Evolutionary conservation across 2,329 filamentous ascomycete genomes (phyloP), one percentile per base, ranked within the genome.

Genomic region (Tothia fuscella): DNA sequence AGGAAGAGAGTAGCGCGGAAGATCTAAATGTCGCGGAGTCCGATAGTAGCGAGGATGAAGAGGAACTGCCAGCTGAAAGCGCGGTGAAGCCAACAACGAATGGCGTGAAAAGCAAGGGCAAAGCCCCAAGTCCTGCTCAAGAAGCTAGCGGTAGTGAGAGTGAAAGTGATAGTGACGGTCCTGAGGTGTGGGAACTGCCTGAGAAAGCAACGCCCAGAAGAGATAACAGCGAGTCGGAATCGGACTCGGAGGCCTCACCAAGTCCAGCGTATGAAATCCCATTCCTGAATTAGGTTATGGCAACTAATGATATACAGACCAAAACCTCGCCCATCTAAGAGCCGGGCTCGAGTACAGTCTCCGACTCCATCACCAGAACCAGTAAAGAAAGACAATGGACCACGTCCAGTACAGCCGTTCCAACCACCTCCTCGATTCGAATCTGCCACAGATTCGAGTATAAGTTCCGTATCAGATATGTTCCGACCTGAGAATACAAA

Each of bases 401-500:
- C 51, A 57, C 54, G 52, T 32, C 57, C 63, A 16, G 57, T 62
- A 4, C 50, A 53, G 22, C 48, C 55, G 10, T 63, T 55, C 41
- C 48, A 54, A 38, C 60, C 61, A 17, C 61, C 61, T 42, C 51
- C 55, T 56, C 66, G 68, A 34, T 71, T 72, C 68, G 64, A 48
- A 51, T 61, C 49, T 55, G 68, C 50, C 62, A 72, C 53, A 59
- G 74, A 45, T 57, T 69, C 50, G 14, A 52, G 51, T 22, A 49
- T 56, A 5, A 47, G 52, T 6, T 54, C 53, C 30, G 43, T 53
- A 5, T 41, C 53, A 6, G 63, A 71, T 17, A 59, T 80, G 41
- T 76, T 82, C 51, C 70, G 65, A 51, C 65, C 72, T 44, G 68
- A 70, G 42, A 72, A 74, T 50, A 56, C 80, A 6, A 64, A 76